Percentiles rank a stretch among this genome's conserved stretches.
Conservation (phyloP, 2,329 filamentous ascomycete species). For the Lecanicillium sp. region DNA sequence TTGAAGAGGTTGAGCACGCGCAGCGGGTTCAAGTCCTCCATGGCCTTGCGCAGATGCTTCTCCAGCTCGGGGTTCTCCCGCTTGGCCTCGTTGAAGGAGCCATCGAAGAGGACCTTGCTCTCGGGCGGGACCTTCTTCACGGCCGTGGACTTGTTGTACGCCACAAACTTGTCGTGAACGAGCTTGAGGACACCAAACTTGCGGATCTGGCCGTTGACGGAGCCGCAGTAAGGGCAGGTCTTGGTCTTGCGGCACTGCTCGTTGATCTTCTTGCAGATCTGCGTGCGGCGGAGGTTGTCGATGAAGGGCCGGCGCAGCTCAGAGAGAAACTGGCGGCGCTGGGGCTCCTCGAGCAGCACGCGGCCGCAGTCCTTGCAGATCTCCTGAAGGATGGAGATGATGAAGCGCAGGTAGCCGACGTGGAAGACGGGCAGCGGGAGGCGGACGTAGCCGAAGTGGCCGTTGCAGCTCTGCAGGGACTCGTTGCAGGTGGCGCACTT, state of each 20-base stretch:
- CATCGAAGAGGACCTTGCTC: slow-evolving; percentile 79
- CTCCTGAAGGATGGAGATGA: slow-evolving; percentile 84
- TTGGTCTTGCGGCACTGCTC: slow-evolving; percentile 85
- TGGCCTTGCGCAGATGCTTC: slow-evolving; percentile 83
- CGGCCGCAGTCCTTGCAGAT: slow-evolving; percentile 92
- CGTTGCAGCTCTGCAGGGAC: slow-evolving; percentile 76
- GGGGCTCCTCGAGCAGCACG: slow-evolving; percentile 74
- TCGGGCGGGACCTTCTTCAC: slow-evolving; percentile 76
- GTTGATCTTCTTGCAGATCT: slow-evolving; percentile 81
- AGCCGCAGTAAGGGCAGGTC: slow-evolving; percentile 71
- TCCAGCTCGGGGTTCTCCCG: slow-evolving; percentile 76
- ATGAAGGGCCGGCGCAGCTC: slow-evolving; percentile 74
- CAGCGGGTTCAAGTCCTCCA: slow-evolving; percentile 89
- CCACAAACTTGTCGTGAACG: slow-evolving; percentile 84
- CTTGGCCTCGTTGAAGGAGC: slow-evolving; percentile 75
- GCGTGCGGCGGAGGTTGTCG: slow-evolving; percentile 79
- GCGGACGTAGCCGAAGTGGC: slow-evolving; percentile 91
- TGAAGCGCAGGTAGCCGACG: slow-evolving; percentile 91
- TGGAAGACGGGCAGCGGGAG: slow-evolving; percentile 90
- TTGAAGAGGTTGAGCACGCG: slow-evolving; percentile 88
- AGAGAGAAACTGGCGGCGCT: slow-evolving; percentile 70
- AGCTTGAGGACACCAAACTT: slow-evolving; percentile 92
- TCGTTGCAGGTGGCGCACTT: slow-evolving; percentile 79
- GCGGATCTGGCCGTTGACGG: slow-evolving; percentile 84
- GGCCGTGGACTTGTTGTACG: slow-evolving; percentile 83